Percentiles rank a stretch among this genome's conserved stretches.
Conservation (phyloP, 768 basidiomycete species). For the Paxillus ammoniavirescens region DNA sequence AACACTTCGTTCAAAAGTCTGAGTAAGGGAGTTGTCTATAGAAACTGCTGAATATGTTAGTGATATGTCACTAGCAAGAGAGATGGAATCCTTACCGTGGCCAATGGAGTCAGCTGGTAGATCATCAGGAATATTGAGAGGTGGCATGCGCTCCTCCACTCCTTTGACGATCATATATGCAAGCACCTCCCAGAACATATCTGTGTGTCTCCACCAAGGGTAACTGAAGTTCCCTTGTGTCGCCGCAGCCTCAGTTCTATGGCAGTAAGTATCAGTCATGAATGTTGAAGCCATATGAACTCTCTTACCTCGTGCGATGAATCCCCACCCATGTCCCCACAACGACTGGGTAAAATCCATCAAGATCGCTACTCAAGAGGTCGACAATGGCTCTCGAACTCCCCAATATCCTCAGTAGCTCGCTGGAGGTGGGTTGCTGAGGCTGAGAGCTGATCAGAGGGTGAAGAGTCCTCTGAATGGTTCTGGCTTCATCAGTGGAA, state of each 20-base stretch:
- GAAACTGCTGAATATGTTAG: too few species aligned
- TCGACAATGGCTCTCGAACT: not conserved
- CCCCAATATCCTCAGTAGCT: not conserved
- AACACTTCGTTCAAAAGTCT: too few species aligned
- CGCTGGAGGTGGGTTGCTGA: not conserved
- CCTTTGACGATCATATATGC: conserved; percentile 2
- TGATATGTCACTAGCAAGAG: too few species aligned
- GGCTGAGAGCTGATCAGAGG: not conserved
- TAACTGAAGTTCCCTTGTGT: not conserved
- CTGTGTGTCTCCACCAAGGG: not conserved
- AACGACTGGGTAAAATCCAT: not conserved
- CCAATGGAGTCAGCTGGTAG: too few species aligned
- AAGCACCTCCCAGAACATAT: conserved; percentile 1
- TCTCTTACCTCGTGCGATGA: not conserved
- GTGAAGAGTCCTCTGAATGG: not conserved
- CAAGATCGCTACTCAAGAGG: not conserved
- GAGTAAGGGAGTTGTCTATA: too few species aligned
- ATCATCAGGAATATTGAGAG: not conserved
- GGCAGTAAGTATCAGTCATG: not conserved
- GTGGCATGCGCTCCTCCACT: not conserved
- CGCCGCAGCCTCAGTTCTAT: not conserved
- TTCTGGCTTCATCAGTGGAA: not conserved
- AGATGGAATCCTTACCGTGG: too few species aligned
- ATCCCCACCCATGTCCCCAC: not conserved
- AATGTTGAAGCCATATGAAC: not conserved